phyloP scores from a whole-genome alignment of 2,329 filamentous ascomycete genomes.

The Talaromyces marneffei region DNA sequence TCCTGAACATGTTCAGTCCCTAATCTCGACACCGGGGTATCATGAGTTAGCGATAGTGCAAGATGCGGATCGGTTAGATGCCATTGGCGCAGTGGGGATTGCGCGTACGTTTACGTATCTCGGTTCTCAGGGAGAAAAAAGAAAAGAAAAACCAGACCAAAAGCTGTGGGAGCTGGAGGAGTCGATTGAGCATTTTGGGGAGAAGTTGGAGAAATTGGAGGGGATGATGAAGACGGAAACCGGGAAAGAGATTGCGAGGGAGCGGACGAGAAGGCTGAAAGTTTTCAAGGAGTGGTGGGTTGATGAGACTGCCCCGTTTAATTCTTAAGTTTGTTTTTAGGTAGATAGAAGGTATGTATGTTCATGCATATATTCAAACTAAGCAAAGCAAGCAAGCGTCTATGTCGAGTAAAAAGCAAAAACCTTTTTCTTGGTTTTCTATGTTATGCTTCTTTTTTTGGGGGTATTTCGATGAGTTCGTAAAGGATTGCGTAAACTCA shows the following conservation, averaged over 20 bases:
- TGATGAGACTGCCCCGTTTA: conserved; percentile 38
- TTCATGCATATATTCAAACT: conserved; percentile 8
- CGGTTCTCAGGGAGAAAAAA: conserved; percentile 46
- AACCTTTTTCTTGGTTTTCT: conserved; percentile 13
- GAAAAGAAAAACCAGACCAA: conserved; percentile 17
- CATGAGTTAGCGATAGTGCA: conserved; percentile 82
- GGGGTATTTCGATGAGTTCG: conserved; percentile 4
- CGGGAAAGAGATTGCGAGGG: conserved; percentile 46
- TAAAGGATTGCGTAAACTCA: background rate
- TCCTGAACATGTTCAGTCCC: conserved; percentile 51
- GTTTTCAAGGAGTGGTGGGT: conserved; percentile 52
- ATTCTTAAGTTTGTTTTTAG: background rate
- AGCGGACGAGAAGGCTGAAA: conserved; percentile 45
- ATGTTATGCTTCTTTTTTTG: conserved; percentile 14
- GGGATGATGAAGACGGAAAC: conserved; percentile 55
- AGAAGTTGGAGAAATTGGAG: conserved; percentile 65
- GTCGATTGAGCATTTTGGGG: conserved; percentile 68
- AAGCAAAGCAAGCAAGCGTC: conserved; percentile 6
- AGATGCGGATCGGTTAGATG: conserved; percentile 88
- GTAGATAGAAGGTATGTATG: background rate
- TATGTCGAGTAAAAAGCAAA: conserved; percentile 5
- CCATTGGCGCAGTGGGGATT: conserved; percentile 79
- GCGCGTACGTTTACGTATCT: conserved; percentile 72
- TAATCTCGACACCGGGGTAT: conserved; percentile 52
- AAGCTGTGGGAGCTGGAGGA: conserved; percentile 50